A percentile compares a stretch with the other conserved stretches of the same genome.
Evolutionary conservation across 768 basidiomycete species (phyloP).

Genomic region (Piloderma croceum): DNA sequence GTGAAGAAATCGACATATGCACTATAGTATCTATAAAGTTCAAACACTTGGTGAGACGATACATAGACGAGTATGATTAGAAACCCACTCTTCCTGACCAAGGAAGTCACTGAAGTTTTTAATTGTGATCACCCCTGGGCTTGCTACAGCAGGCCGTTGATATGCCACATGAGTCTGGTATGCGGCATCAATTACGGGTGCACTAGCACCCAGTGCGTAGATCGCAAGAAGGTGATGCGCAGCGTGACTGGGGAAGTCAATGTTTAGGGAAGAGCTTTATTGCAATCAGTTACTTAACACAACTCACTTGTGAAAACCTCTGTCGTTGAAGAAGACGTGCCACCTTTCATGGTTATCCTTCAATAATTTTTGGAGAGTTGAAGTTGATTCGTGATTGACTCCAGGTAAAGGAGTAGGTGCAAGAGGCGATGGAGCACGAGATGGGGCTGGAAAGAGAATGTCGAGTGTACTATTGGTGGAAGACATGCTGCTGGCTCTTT

Average conservation of each 20-base stretch:
- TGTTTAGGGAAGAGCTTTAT: no score
- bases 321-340: constrained; percentile 46
- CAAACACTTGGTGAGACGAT: no score
- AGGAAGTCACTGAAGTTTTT: constrained; percentile 21
- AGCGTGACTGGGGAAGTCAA: constrained; percentile 20
- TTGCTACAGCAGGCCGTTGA: constrained; percentile 20
- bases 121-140: constrained; percentile 20
- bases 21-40: constrained; percentile 18
- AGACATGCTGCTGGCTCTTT: no score
- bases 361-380: constrained; percentile 26
- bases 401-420: background rate
- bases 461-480: no score
- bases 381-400: constrained; percentile 20
- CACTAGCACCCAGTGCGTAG: constrained; percentile 23
- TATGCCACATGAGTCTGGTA: constrained; percentile 16
- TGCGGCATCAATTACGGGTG: constrained; percentile 17
- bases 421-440: background rate
- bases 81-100: constrained; percentile 21
- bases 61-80: background rate
- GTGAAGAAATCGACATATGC: constrained; percentile 24
- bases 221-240: constrained; percentile 25
- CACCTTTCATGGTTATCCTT: constrained; percentile 43
- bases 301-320: constrained; percentile 48
- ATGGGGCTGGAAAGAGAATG: background rate
- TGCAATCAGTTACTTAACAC: no score